Evolutionary conservation across 2,329 filamentous ascomycete genomes (phyloP).

Genomic region (Fusarium circinatum): DNA sequence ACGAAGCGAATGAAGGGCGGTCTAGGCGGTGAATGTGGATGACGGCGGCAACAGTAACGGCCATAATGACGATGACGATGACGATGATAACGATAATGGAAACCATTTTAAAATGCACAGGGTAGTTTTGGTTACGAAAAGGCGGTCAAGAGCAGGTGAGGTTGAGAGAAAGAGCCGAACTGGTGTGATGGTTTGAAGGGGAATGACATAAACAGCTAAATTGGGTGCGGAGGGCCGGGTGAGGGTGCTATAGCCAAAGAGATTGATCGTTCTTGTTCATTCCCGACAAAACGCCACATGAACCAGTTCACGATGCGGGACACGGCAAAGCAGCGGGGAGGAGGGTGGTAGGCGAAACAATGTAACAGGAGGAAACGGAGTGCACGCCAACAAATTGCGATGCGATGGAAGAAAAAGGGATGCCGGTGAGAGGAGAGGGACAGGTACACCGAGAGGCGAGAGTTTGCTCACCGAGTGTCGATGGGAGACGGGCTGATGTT

Average conservation of each 20-base stretch:
- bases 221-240: neutral
- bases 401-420: neutral
- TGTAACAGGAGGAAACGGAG: neutral
- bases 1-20: neutral
- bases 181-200: slow-evolving; percentile 1
- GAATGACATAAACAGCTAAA: neutral
- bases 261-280: slow-evolving; percentile 17
- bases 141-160: slow-evolving; percentile 16
- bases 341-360: neutral
- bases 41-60: slow-evolving; percentile 13
- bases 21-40: neutral
- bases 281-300: neutral
- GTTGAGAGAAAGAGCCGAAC: slow-evolving; percentile 2
- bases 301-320: slow-evolving; percentile 5
- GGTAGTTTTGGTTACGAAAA: slow-evolving; percentile 10
- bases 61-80: slow-evolving; percentile 28
- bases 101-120: slow-evolving; percentile 1
- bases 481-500: slow-evolving; percentile 24
- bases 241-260: slow-evolving; percentile 25
- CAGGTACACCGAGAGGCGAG: slow-evolving; percentile 20
- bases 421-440: slow-evolving; percentile 7
- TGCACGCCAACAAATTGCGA: neutral
- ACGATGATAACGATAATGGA: slow-evolving; percentile 25
- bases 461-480: slow-evolving; percentile 31
- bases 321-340: neutral